These are phyloP conservation scores for Gossypium raimondii DNA, from an alignment of 345 rosid species.

Conservation along the genomic window DNA sequence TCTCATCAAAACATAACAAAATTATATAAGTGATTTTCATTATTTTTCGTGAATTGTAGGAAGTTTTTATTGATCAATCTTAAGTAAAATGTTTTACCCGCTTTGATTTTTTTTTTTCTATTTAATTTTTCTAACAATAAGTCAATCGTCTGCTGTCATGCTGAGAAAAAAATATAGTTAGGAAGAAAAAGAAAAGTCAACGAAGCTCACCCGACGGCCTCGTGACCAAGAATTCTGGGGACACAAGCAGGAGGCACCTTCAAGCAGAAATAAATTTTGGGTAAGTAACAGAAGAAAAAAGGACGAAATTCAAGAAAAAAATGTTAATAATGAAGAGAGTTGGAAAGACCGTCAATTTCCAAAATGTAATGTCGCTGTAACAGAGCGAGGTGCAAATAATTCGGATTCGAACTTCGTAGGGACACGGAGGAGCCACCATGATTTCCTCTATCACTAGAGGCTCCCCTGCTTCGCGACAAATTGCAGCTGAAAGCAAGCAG, in stretches of 20 bases:
- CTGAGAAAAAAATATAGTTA: not conserved
- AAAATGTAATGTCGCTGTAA: conserved; percentile 68
- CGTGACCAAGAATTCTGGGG: conserved; percentile 88
- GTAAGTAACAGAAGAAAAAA: not conserved
- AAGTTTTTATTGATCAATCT: too few species aligned
- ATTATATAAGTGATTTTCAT: too few species aligned
- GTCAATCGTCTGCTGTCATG: not conserved
- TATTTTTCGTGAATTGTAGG: too few species aligned
- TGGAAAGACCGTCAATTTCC: conserved; percentile 54
- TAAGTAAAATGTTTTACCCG: too few species aligned
- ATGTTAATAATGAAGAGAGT: not conserved
- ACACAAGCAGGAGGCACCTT: conserved; percentile 68
- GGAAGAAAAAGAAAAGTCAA: not conserved
- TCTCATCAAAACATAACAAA: too few species aligned
- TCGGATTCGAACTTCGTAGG: conserved; percentile 68
- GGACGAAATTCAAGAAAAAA: not conserved
- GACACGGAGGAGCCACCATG: conserved; percentile 64
- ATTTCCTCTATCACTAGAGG: conserved; percentile 76
- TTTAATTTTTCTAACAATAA: not conserved
- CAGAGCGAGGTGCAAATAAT: conserved; percentile 75
- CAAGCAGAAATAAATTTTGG: not conserved
- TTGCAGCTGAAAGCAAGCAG: conserved; percentile 49
- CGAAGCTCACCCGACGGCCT: conserved; percentile 70
- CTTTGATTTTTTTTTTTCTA: too few species aligned
- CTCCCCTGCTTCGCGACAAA: conserved; percentile 61